These are phyloP conservation scores for Roridomyces roridus DNA, from an alignment of 768 basidiomycete genomes.

Conservation along the genomic window DNA sequence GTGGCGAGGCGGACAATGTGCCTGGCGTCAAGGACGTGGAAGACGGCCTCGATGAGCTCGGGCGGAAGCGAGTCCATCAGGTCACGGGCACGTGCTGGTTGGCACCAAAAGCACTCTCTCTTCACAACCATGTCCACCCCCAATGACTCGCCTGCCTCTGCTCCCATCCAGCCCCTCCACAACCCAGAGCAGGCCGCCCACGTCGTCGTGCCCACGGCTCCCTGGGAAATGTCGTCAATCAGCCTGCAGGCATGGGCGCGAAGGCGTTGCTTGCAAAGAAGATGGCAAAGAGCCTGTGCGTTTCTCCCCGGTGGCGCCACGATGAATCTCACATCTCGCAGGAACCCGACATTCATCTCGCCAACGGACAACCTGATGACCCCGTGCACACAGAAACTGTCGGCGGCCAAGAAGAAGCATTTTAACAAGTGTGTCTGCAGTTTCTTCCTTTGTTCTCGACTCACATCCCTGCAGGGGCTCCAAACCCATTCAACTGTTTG, in stretches of 20 bases:
- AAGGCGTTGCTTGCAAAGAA: conserved; percentile 94
- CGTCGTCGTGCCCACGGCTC: conserved; percentile 79
- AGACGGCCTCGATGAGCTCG: conserved; percentile 33
- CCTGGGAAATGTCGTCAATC: conserved; percentile 66
- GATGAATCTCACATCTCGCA: conserved; percentile 36
- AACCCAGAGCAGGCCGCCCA: conserved; percentile 83
- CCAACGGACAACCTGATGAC: conserved; percentile 97
- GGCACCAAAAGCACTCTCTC: conserved; percentile 7
- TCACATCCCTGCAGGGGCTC: conserved; percentile 50
- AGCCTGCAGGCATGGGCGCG: conserved; percentile 78
- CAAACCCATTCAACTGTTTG: conserved; percentile 69
- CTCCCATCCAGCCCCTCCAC: conserved; percentile 83
- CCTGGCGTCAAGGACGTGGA: conserved; percentile 33
- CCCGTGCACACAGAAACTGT: conserved; percentile 91
- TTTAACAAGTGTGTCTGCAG: conserved; percentile 76
- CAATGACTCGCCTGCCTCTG: conserved; percentile 65
- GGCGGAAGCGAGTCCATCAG: conserved; percentile 29
- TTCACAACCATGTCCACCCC: conserved; percentile 58
- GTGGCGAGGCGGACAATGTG: conserved; percentile 32
- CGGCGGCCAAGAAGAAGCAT: conserved; percentile 90
- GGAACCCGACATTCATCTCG: conserved; percentile 88
- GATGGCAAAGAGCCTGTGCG: conserved; percentile 88
- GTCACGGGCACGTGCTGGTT: conserved; percentile 3
- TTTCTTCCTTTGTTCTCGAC: conserved; percentile 2
- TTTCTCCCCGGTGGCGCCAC: conserved; percentile 24